These are phyloP conservation scores for Boletus rubescentipes DNA, from an alignment of 768 basidiomycete genomes.

Conservation along the genomic window DNA sequence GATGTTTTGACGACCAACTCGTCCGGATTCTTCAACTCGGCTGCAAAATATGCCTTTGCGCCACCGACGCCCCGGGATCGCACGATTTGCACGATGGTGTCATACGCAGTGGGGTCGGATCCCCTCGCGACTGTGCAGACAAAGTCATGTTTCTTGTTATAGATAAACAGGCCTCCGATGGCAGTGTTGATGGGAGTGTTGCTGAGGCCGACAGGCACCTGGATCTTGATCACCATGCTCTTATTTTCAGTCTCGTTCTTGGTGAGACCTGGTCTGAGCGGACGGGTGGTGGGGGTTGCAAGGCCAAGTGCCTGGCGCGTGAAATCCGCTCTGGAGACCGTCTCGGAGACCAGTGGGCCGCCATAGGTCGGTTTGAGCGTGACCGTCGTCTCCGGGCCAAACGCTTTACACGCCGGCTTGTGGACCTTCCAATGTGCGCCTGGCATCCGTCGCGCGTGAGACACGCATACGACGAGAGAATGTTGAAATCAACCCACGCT, in stretches of 20 bases:
- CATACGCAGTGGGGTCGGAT: slow-evolving; percentile 40
- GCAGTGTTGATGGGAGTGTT: slow-evolving; percentile 2
- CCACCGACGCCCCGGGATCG: slow-evolving; percentile 41
- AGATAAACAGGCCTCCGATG: slow-evolving; percentile 40
- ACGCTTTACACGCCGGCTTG: slow-evolving; percentile 47
- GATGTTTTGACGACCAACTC: slow-evolving; percentile 50
- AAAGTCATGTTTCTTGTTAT: slow-evolving; percentile 55
- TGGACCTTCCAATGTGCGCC: slow-evolving; percentile 49
- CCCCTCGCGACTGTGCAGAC: slow-evolving; percentile 40
- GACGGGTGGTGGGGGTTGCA: slow-evolving; percentile 19
- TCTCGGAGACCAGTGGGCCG: slow-evolving; percentile 2
- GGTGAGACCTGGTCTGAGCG: slow-evolving; percentile 17
- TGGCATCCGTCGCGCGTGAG: slow-evolving; percentile 16
- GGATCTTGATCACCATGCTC: slow-evolving; percentile 53
- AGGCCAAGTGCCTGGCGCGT: slow-evolving; percentile 32
- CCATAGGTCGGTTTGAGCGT: slow-evolving; percentile 47
- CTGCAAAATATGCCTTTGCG: slow-evolving; percentile 54
- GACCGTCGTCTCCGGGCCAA: slow-evolving; percentile 42
- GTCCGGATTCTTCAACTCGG: slow-evolving; percentile 46
- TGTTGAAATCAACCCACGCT: slow-evolving; percentile 39
- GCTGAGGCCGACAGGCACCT: slow-evolving; percentile 37
- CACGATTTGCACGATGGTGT: slow-evolving; percentile 40
- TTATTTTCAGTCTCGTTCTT: slow-evolving; percentile 33
- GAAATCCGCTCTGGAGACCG: slow-evolving; percentile 31
- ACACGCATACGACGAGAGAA: neutral